These are phyloP conservation scores for Pichia kudriavzevii DNA, from an alignment of 1,139 yeast genomes.

Conservation along the genomic window DNA sequence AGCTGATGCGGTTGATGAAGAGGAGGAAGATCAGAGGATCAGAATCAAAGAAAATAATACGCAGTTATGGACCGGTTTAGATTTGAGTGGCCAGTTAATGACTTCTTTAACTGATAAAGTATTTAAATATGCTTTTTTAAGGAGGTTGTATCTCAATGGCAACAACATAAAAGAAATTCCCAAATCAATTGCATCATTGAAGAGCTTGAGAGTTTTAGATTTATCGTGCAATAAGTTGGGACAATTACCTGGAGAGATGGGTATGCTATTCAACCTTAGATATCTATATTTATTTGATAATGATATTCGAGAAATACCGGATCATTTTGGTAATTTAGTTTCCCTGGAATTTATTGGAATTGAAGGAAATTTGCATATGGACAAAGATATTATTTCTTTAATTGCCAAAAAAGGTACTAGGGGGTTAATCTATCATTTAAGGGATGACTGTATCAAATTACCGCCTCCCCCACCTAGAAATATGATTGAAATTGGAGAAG, in stretches of 20 bases:
- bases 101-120: conserved; percentile 62
- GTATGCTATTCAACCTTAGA: conserved; percentile 71
- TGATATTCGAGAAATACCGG: conserved; percentile 65
- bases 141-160: conserved; percentile 80
- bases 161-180: conserved; percentile 71
- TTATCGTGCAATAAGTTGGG: conserved; percentile 69
- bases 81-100: conserved; percentile 84
- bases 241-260: conserved; percentile 73
- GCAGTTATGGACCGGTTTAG: conserved; percentile 93
- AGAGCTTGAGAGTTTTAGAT: conserved; percentile 76
- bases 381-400: conserved; percentile 54
- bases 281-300: conserved; percentile 87
- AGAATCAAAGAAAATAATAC: conserved; percentile 61
- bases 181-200: conserved; percentile 57
- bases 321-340: conserved; percentile 77
- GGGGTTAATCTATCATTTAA: conserved; percentile 67
- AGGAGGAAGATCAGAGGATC: conserved; percentile 70
- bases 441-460: conserved; percentile 73
- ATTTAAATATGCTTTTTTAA: conserved; percentile 77
- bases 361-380: conserved; percentile 81
- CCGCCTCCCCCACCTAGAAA: conserved; percentile 65
- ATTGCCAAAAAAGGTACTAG: conserved; percentile 80
- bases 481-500: conserved; percentile 74
- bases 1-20: conserved; percentile 57
- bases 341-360: conserved; percentile 83